These are phyloP conservation scores for Backusella macrospora DNA, from an alignment of 192 early-diverging fungal species.

Conservation along the genomic window DNA sequence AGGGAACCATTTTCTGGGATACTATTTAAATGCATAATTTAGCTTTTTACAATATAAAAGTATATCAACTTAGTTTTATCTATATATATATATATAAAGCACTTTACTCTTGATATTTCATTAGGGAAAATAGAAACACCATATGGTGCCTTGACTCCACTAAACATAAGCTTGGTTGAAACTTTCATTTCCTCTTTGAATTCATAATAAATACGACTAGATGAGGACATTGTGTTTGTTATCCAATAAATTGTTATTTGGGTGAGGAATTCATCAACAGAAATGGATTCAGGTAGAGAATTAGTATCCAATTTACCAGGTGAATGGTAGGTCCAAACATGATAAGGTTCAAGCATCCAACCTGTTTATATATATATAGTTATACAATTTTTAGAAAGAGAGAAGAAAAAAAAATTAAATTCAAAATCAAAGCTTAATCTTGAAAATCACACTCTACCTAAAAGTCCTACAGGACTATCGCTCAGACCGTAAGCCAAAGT, in stretches of 20 bases:
- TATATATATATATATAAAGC: background rate
- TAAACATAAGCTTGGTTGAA: background rate
- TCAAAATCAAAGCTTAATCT: background rate
- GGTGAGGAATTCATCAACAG: constrained; percentile 38
- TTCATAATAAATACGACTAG: constrained; percentile 68
- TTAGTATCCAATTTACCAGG: background rate
- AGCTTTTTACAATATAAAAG: background rate
- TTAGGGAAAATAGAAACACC: constrained; percentile 7
- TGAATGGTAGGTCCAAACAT: constrained; percentile 29
- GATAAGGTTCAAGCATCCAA: constrained; percentile 39
- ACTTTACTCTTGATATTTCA: background rate
- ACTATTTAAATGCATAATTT: background rate
- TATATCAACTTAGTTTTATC: too few relatives aligned
- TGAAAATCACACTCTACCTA: constrained; percentile 13
- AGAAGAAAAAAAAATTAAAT: background rate
- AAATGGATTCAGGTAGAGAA: constrained; percentile 22
- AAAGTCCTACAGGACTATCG: constrained; percentile 34
- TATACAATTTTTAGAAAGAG: background rate
- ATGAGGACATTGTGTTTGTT: constrained; percentile 61
- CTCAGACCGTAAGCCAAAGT: constrained; percentile 29
- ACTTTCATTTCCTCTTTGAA: constrained; percentile 28
- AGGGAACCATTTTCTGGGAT: background rate
- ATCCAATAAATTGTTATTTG: constrained; percentile 60
- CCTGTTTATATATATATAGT: constrained; percentile 10
- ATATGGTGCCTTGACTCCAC: constrained; percentile 3